Conservation (phyloP, 177 flowering plant genomes). For the Telopea speciosissima region DNA sequence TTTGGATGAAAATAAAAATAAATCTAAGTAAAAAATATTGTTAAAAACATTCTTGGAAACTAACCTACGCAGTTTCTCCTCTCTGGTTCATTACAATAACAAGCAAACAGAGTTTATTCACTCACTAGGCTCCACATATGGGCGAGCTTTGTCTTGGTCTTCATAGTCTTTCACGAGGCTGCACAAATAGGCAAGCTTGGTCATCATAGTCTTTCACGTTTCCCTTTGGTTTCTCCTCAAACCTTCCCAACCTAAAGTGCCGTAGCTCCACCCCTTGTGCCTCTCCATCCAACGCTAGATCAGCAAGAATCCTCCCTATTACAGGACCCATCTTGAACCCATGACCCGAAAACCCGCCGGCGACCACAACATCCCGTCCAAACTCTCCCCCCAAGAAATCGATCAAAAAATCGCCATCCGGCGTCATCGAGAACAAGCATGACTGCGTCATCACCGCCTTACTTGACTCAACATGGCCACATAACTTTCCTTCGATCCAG, state of each 20-base stretch:
- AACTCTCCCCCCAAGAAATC: conserved; percentile 84
- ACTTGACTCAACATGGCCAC: conserved; percentile 37
- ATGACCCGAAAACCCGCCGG: conserved; percentile 94
- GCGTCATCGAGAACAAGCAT: conserved; percentile 90
- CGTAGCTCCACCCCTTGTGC: conserved; percentile 55
- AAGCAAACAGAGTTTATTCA: too few relatives aligned
- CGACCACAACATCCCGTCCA: conserved; percentile 74
- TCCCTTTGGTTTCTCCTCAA: conserved; percentile 56
- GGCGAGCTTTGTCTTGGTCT: too few relatives aligned
- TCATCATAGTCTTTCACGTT: conserved; percentile 59
- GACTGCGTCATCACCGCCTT: conserved; percentile 50
- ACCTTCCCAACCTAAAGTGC: conserved; percentile 58
- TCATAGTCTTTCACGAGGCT: conserved; percentile 28
- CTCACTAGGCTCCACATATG: too few relatives aligned
- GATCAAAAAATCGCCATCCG: conserved; percentile 83
- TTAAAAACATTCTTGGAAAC: too few relatives aligned
- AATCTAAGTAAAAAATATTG: too few relatives aligned
- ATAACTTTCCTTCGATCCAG: conserved; percentile 48
- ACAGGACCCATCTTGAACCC: conserved; percentile 97
- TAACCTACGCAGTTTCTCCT: too few relatives aligned
- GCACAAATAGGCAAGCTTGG: conserved; percentile 31
- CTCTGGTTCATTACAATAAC: too few relatives aligned
- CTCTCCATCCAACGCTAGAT: conserved; percentile 46
- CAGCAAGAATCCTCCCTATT: conserved; percentile 67
- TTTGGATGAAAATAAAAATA: too few relatives aligned